These are phyloP conservation scores for Straminergon stramineum DNA, from an alignment of 225 moss, liverwort and hornwort genomes.

Conservation along the genomic window DNA sequence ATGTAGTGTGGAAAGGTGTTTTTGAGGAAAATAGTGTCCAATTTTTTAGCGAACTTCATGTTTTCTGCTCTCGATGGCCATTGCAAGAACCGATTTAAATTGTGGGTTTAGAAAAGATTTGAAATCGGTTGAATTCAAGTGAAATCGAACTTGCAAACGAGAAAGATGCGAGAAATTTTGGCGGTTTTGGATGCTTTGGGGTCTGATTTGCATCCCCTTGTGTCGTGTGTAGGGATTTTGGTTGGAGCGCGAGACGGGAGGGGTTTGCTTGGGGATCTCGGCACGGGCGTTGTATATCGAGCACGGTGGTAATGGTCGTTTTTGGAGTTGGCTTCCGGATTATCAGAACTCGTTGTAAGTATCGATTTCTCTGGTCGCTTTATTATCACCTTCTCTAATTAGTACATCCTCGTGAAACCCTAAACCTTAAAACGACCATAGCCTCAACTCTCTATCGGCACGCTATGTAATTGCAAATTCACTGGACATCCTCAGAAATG, in stretches of 20 bases:
- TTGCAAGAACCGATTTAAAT: background rate
- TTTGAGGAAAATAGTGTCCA: no score
- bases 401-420: background rate
- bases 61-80: background rate
- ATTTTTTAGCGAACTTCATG: no score
- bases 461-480: background rate
- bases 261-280: slow-evolving; percentile 22
- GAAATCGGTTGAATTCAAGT: background rate
- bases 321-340: slow-evolving; percentile 24
- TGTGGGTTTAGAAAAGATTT: background rate
- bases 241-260: slow-evolving; percentile 36
- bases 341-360: slow-evolving; percentile 19
- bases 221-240: slow-evolving; percentile 14
- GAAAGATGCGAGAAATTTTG: background rate
- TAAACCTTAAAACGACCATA: background rate
- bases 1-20: background rate
- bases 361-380: no score
- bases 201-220: background rate
- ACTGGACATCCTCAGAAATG: background rate
- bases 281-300: slow-evolving; percentile 24
- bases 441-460: background rate
- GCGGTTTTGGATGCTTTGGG: background rate
- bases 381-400: background rate
- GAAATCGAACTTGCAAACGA: background rate
- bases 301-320: background rate